phyloP scores from a whole-genome alignment of 371 early-diverging fungal species.

The Syncephalastrum racemosum region DNA sequence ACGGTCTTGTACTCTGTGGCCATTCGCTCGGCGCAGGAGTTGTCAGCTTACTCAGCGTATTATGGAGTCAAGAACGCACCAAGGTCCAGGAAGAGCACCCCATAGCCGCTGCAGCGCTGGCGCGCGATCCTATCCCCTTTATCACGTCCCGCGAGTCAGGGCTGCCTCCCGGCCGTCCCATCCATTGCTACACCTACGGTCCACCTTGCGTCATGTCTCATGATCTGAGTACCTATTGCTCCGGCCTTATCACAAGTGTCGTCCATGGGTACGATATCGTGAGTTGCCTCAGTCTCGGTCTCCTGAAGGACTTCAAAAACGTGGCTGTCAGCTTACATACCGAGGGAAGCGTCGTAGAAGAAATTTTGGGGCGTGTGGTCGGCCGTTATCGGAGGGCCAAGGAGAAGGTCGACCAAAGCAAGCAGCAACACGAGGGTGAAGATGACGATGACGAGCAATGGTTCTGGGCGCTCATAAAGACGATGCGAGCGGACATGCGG shows the following conservation, averaged over 20 bases:
- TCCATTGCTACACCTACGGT: constrained; percentile 79
- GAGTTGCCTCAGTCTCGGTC: constrained; percentile 68
- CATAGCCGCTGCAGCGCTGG: constrained; percentile 13
- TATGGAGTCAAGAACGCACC: constrained; percentile 64
- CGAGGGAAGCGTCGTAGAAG: constrained; percentile 66
- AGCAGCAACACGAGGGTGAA: constrained; percentile 26
- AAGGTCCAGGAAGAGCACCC: constrained; percentile 16
- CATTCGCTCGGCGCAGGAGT: constrained; percentile 86
- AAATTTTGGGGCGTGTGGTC: constrained; percentile 64
- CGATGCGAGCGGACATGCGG: constrained; percentile 78
- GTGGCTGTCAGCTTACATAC: constrained; percentile 69
- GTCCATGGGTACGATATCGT: constrained; percentile 76
- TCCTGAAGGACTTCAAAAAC: constrained; percentile 73
- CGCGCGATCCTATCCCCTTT: constrained; percentile 51
- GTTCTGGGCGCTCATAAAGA: constrained; percentile 81
- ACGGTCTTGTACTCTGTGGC: constrained; percentile 78
- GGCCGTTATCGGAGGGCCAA: constrained; percentile 34
- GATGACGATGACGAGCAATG: constrained; percentile 63
- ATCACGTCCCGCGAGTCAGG: constrained; percentile 65
- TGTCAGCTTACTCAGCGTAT: constrained; percentile 62
- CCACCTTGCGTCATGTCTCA: constrained; percentile 72
- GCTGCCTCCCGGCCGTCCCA: constrained; percentile 68
- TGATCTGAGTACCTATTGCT: constrained; percentile 66
- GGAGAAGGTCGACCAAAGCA: constrained; percentile 8
- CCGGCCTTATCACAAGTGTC: constrained; percentile 72